These are phyloP conservation scores for Hypoxylon sp. DNA, from an alignment of 2,329 filamentous ascomycete species.

Conservation along the genomic window DNA sequence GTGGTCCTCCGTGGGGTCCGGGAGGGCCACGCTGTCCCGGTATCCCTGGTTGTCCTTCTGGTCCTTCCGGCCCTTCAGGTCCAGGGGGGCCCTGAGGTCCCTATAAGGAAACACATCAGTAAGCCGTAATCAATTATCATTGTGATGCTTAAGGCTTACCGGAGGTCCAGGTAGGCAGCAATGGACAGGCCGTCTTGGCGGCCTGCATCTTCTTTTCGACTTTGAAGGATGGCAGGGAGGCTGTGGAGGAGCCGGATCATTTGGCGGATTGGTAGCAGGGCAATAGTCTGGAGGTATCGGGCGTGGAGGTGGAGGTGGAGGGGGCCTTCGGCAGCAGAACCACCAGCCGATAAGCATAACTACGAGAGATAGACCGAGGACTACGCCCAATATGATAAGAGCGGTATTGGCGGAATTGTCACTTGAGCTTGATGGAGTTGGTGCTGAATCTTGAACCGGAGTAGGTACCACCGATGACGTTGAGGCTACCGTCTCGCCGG, in stretches of 20 bases:
- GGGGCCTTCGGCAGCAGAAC: slow-evolving; percentile 28
- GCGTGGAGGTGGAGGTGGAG: neutral
- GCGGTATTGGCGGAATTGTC: slow-evolving; percentile 30
- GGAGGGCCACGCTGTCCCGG: neutral
- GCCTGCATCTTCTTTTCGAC: neutral
- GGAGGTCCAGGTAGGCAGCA: slow-evolving; percentile 1
- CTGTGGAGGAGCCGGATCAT: neutral
- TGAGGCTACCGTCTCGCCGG: neutral
- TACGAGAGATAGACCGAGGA: slow-evolving; percentile 40
- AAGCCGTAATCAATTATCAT: neutral
- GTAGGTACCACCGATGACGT: neutral
- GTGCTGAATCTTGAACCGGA: neutral
- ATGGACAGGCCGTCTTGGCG: neutral
- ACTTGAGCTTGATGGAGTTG: slow-evolving; percentile 15
- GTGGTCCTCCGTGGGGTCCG: neutral
- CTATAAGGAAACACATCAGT: neutral
- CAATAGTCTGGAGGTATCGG: neutral
- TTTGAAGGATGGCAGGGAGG: neutral
- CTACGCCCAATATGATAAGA: slow-evolving; percentile 41
- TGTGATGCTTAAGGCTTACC: neutral
- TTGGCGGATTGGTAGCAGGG: neutral
- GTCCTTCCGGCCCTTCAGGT: neutral
- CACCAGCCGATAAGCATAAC: slow-evolving; percentile 36
- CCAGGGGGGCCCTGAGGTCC: slow-evolving; percentile 6
- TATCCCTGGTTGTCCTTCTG: neutral